Evolutionary conservation across 306 rosid genomes (phyloP), one percentile per base, ranked within the genome.

Genomic region (Styphnolobium japonicum): DNA sequence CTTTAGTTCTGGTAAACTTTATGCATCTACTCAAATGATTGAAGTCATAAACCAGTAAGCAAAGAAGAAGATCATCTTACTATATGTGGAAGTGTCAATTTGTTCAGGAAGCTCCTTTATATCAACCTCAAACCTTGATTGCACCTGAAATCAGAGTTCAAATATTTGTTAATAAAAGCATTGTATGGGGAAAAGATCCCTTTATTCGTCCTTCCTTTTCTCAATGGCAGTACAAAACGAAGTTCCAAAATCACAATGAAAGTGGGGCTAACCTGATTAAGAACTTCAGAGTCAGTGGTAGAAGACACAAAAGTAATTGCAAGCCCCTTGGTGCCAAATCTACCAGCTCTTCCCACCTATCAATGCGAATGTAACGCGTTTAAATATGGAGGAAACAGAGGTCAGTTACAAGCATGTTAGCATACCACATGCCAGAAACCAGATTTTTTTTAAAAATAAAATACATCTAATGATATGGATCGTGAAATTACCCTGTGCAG

Each of bases 101-200:
- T 94, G 97, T 85, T 92, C 98, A 48, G 98, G 98, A 80, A 94
- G 94, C 90, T 90, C 94, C 87, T 94, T 91, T 63, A 94, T 94
- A 73, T 94, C 98, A 70, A 92, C 98, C 87, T 94, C 98, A 85
- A 94, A 94, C 92, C 98, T 91, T 76, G 92, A 92, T 71, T 94
- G 98, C 84, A 94, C 98, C 98, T 94, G 93, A 48, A 75, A 51
- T 56, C 53, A 43, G 2, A 46, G 64, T 64, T 77, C 0, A 85
- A 3, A 82, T 82, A 88, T 85, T 90, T 87, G 53, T 90, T 88
- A 55, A 40, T 58, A 10, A 42, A 79, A 79, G 40, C 72, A 71
- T 16, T 37, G 42, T 5, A 37, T 36, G 23, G 8, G 25, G 39
- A 61, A 25, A 78, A 31, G 11, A 0, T 4, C 4, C 15, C 1